Evolutionary conservation across 2,329 filamentous ascomycete genomes (phyloP).

Genomic region (Fusarium coffeatum): DNA sequence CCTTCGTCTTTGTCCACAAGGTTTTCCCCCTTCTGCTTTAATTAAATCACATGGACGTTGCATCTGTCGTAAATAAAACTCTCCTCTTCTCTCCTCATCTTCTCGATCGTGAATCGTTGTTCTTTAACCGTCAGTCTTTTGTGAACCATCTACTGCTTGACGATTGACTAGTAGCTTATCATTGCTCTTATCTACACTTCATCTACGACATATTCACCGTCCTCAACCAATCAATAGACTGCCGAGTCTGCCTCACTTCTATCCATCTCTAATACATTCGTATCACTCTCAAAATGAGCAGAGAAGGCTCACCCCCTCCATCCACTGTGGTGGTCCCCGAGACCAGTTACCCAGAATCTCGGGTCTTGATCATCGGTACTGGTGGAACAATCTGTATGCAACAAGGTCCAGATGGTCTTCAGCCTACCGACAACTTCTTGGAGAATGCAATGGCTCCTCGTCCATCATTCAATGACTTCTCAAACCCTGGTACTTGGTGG

Average conservation of each 20-base stretch:
- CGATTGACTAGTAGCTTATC: slow-evolving; percentile 9
- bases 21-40: slow-evolving; percentile 25
- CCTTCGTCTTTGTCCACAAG: slow-evolving; percentile 40
- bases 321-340: slow-evolving; percentile 29
- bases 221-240: not conserved
- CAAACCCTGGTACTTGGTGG: slow-evolving; percentile 45
- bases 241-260: not conserved
- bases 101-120: not conserved
- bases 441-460: slow-evolving; percentile 84
- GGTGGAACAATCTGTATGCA: slow-evolving; percentile 94
- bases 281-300: slow-evolving; percentile 23
- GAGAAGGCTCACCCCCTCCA: slow-evolving; percentile 16
- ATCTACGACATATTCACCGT: not conserved
- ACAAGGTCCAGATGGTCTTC: slow-evolving; percentile 80
- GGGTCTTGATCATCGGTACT: slow-evolving; percentile 91
- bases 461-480: slow-evolving; percentile 83
- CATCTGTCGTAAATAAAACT: slow-evolving; percentile 28
- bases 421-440: slow-evolving; percentile 84
- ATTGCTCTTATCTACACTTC: slow-evolving; percentile 24
- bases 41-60: slow-evolving; percentile 27
- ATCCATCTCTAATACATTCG: not conserved
- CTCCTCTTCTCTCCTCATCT: slow-evolving; percentile 17
- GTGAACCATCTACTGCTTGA: not conserved
- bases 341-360: slow-evolving; percentile 72
- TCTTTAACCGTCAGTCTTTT: not conserved